Base-by-base conservation (phyloP, 225 moss, liverwort and hornwort species). In the Pseudoscleropodium purum region DNA sequence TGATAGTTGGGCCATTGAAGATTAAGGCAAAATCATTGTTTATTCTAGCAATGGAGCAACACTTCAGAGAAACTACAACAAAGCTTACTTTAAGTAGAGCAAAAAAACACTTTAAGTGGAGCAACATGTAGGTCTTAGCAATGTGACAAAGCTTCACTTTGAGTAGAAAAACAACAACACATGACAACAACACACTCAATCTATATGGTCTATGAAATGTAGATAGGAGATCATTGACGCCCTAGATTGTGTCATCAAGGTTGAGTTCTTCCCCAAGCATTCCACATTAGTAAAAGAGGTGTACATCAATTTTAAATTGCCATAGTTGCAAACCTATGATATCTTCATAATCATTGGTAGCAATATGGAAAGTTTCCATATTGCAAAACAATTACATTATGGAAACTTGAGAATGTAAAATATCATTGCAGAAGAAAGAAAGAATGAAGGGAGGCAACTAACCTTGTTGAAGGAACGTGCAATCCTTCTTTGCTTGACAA, bases 61-160 rank as follows among this genome's bases (percentile, higher is more conserved):
- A 43, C 16, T 73, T 73, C 1, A 0, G 5, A 73, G 3, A 43
- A 41, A 73, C 0, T 3, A 1, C 26, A 72, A 2, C 3, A 1
- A 2, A 27, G 1, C 5, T 70, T 70, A 39, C 1, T 25, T 24
- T 7, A 14, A 70, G 8, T 5, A 1, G 21, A n/a, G 37, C 1
- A 6, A 4, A n/a, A 13, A 4, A 39, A 39, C 1, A 41, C 15
- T 41, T 41, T 15, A 2, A 5, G 8, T 26, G 5, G 41, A 72
- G 3, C 43, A 72, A 26, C 8, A 15, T 0, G 13, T 56, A 56
- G 8, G 41, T 0, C 1, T 72, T 0, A 41, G 10, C 1, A 70
- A 72, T 18, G 27, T 0, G 43, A 4, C 0, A 0, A 1, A 41
- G 15, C 14, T n/a, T 7, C 1, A 70, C 8, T 7, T 39, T 2